Evolutionary conservation across 306 rosid genomes (phyloP).

Genomic region (Quercus berberidifolia): DNA sequence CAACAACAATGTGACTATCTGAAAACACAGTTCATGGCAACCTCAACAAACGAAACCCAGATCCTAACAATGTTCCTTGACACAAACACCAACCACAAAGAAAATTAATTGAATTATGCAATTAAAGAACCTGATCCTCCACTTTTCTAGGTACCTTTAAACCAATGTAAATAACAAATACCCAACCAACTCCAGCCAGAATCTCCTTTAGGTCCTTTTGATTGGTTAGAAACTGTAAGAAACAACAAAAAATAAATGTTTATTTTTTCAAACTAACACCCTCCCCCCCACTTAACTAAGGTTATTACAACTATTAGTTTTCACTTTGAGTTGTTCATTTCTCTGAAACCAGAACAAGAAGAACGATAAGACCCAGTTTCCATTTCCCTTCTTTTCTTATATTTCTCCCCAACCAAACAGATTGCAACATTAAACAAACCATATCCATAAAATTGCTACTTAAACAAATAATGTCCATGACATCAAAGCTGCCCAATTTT

Average conservation of each 20-base stretch:
- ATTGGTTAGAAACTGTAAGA: background rate
- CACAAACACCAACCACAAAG: constrained; percentile 4
- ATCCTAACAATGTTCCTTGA: constrained; percentile 2
- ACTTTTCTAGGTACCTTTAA: constrained; percentile 3
- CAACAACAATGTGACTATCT: background rate
- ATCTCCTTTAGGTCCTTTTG: background rate
- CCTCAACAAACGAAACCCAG: background rate
- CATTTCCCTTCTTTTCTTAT: background rate
- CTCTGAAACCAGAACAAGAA: constrained; percentile 1
- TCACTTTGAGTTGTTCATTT: background rate
- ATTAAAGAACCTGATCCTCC: background rate
- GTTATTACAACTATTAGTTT: background rate
- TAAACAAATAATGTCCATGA: background rate
- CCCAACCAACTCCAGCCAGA: background rate
- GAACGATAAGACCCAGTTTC: background rate
- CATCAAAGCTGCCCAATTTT: background rate
- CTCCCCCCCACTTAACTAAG: background rate
- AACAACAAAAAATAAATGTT: background rate
- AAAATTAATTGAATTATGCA: constrained; percentile 1
- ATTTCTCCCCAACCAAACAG: background rate
- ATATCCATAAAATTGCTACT: background rate
- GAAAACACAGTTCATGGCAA: background rate
- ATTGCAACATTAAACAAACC: background rate
- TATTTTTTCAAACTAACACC: background rate
- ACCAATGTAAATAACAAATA: constrained; percentile 9